Conservation (phyloP, 495 filamentous ascomycete species). For the Rostrohypoxylon terebratum region DNA sequence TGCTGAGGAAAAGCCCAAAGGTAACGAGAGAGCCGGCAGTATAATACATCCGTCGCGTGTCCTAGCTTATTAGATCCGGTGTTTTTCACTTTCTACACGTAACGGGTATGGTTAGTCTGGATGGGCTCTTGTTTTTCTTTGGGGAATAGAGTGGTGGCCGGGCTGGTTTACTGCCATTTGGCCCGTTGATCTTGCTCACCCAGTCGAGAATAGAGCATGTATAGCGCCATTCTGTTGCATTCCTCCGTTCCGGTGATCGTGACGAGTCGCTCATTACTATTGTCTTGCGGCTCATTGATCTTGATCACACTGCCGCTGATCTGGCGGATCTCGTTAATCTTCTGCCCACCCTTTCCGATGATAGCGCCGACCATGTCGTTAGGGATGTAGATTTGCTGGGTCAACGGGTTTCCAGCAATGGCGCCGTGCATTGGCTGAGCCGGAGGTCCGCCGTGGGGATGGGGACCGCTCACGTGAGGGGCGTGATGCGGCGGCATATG, state of each 20-base stretch:
- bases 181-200: slow-evolving; percentile 70
- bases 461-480: slow-evolving; percentile 65
- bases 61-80: slow-evolving; percentile 51
- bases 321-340: slow-evolving; percentile 99
- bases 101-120: slow-evolving; percentile 33
- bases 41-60: slow-evolving; percentile 12
- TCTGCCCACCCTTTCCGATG: slow-evolving; percentile 97
- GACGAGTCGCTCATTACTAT: slow-evolving; percentile 96
- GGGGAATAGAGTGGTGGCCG: background rate
- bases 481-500: slow-evolving; percentile 79
- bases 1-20: slow-evolving; percentile 1
- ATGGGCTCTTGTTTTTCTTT: background rate
- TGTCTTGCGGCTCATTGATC: slow-evolving; percentile 99
- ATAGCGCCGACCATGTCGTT: slow-evolving; percentile 99
- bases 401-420: slow-evolving; percentile 87
- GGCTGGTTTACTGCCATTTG: slow-evolving; percentile 24
- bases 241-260: slow-evolving; percentile 98
- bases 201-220: slow-evolving; percentile 97
- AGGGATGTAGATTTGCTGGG: slow-evolving; percentile 98
- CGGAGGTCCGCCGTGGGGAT: slow-evolving; percentile 68
- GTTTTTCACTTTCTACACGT: slow-evolving; percentile 59
- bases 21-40: background rate
- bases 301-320: slow-evolving; percentile 98
- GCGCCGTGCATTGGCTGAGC: slow-evolving; percentile 76
- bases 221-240: slow-evolving; percentile 98